Evolutionary conservation across 192 early-diverging fungal species (phyloP).

Genomic region (Coemansia aciculifera): DNA sequence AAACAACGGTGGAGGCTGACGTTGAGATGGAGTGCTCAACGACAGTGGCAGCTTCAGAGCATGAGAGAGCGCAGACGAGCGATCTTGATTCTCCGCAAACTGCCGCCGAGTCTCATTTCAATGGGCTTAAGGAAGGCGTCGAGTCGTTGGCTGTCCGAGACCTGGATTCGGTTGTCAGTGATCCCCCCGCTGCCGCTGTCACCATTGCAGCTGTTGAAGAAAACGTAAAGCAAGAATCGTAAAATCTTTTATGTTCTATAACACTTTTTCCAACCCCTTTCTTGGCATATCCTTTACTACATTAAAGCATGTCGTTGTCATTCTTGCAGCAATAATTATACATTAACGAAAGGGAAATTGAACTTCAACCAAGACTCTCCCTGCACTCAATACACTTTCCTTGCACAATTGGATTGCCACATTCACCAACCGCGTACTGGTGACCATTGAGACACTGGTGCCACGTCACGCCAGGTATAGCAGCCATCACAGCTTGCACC

Average conservation of each 20-base stretch:
- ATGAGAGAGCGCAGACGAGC: neutral
- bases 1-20: neutral
- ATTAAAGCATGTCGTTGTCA: too few relatives aligned
- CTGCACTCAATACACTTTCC: neutral
- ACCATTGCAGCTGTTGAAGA: neutral
- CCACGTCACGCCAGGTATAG: slow-evolving; percentile 29
- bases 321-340: too few relatives aligned
- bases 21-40: slow-evolving; percentile 8
- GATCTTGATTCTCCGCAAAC: slow-evolving; percentile 28
- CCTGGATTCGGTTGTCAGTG: slow-evolving; percentile 1
- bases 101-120: slow-evolving; percentile 39
- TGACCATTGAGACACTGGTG: slow-evolving; percentile 19
- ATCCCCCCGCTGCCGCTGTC: slow-evolving; percentile 1
- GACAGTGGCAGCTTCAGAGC: neutral
- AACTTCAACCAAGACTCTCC: neutral
- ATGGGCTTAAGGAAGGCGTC: slow-evolving; percentile 34
- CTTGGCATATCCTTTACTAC: too few relatives aligned
- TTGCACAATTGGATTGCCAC: slow-evolving; percentile 33
- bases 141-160: slow-evolving; percentile 47
- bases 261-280: neutral
- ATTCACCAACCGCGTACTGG: slow-evolving; percentile 48
- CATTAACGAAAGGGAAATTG: too few relatives aligned
- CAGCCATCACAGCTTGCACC: slow-evolving; percentile 25
- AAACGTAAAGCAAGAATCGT: neutral
- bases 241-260: neutral